phyloP scores from a whole-genome alignment of 2,329 filamentous ascomycete genomes.

The Cercospora canescens region DNA sequence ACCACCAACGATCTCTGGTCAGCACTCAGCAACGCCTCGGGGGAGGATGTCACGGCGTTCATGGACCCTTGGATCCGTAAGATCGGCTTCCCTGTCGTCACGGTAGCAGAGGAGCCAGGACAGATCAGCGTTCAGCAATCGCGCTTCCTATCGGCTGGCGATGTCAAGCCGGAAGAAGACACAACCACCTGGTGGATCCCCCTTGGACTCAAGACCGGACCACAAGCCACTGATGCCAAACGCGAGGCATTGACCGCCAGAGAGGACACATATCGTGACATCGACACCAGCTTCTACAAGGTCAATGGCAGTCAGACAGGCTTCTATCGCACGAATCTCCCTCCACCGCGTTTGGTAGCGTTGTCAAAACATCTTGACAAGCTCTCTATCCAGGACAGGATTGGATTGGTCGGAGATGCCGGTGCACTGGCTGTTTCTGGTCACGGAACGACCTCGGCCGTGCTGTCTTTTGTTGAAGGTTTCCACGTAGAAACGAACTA shows the following conservation, averaged over 20 bases:
- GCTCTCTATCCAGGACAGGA: conserved; percentile 84
- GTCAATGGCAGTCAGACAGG: conserved; percentile 87
- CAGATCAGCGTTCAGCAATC: conserved; percentile 82
- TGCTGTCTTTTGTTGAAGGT: conserved; percentile 82
- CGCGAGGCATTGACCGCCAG: conserved; percentile 72
- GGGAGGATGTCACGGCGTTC: conserved; percentile 78
- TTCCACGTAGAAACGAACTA: conserved; percentile 80
- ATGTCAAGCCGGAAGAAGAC: conserved; percentile 88
- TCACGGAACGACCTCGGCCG: conserved; percentile 74
- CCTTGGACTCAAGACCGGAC: conserved; percentile 77
- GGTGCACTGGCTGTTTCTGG: conserved; percentile 87
- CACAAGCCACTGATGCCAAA: conserved; percentile 61
- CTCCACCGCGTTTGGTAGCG: conserved; percentile 76
- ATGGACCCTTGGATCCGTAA: conserved; percentile 96
- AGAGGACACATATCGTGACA: conserved; percentile 71
- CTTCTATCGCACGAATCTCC: conserved; percentile 92
- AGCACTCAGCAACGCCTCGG: conserved; percentile 82
- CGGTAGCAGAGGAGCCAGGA: conserved; percentile 77
- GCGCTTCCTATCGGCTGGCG: conserved; percentile 87
- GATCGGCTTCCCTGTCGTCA: conserved; percentile 91
- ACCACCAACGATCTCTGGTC: conserved; percentile 91
- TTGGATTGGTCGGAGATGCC: conserved; percentile 86
- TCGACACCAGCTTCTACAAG: conserved; percentile 86
- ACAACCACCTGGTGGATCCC: conserved; percentile 95
- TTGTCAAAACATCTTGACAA: conserved; percentile 75